phyloP scores from a whole-genome alignment of 352 stramenopile genomes.

The Globisporangium viniferum region DNA sequence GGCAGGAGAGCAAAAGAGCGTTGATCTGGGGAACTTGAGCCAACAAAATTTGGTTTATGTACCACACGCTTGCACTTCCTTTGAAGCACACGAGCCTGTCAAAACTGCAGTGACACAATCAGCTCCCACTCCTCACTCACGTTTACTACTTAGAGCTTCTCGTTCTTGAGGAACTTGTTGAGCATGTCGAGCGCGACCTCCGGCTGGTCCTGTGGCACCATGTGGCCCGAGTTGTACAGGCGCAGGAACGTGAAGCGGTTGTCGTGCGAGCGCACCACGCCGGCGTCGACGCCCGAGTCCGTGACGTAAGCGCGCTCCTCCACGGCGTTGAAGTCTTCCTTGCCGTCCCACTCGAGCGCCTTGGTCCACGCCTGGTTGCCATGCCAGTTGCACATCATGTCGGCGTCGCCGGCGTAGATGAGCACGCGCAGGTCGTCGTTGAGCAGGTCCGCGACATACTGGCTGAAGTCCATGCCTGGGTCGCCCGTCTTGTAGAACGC shows the following conservation, averaged over 20 bases:
- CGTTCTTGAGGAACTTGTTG: slow-evolving; percentile 22
- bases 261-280: slow-evolving; percentile 19
- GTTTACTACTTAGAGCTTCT: too few relatives aligned
- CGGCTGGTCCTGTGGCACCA: slow-evolving; percentile 39
- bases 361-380: slow-evolving; percentile 92
- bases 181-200: slow-evolving; percentile 33
- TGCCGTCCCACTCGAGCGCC: slow-evolving; percentile 87
- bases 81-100: too few relatives aligned
- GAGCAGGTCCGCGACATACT: slow-evolving; percentile 86
- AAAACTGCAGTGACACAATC: too few relatives aligned
- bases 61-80: too few relatives aligned
- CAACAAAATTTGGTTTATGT: too few relatives aligned
- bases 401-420: slow-evolving; percentile 95
- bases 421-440: slow-evolving; percentile 72
- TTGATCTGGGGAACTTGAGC: too few relatives aligned
- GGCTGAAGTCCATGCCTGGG: slow-evolving; percentile 62
- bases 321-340: slow-evolving; percentile 71
- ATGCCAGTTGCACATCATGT: slow-evolving; percentile 96
- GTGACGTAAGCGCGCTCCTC: slow-evolving; percentile 11
- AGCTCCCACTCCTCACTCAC: too few relatives aligned
- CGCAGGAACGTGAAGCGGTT: slow-evolving; percentile 37
- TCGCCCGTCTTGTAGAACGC: slow-evolving; percentile 46
- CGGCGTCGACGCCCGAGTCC: background rate
- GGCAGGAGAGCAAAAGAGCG: too few relatives aligned
- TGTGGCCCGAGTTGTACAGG: slow-evolving; percentile 38